Conservation (phyloP, 176 grass and related monocot species). For the Carex cristatella region DNA sequence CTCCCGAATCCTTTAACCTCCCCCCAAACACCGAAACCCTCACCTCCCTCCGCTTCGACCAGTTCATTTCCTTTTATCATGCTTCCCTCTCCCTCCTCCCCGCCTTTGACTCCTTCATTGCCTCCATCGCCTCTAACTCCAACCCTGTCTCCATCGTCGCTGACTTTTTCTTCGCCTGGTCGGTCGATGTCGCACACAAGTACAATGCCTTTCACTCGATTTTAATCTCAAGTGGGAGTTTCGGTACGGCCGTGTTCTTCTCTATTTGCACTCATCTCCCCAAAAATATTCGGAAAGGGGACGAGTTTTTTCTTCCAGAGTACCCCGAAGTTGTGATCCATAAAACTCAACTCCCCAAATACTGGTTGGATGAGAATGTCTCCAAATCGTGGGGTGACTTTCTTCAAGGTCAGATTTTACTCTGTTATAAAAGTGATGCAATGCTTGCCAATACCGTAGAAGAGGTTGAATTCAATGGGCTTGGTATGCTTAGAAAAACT, state of each 20-base stretch:
- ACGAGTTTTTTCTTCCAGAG: constrained; percentile 14
- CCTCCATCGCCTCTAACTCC: background rate
- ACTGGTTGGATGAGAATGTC: background rate
- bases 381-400: constrained; percentile 16
- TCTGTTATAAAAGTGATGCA: constrained; percentile 12
- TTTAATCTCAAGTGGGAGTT: constrained; percentile 15
- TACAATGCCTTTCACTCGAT: constrained; percentile 22
- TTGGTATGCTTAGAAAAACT: constrained; percentile 29
- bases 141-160: constrained; percentile 30
- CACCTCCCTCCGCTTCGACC: constrained; percentile 19
- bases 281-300: background rate
- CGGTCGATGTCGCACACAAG: constrained; percentile 7
- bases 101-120: constrained; percentile 33
- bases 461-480: constrained; percentile 25
- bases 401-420: constrained; percentile 7
- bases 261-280: constrained; percentile 28
- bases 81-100: constrained; percentile 32
- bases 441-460: constrained; percentile 33
- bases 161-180: constrained; percentile 42
- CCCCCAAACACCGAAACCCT: constrained; percentile 28
- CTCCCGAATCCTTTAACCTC: constrained; percentile 32
- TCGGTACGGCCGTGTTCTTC: constrained; percentile 10
- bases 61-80: constrained; percentile 19
- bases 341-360: constrained; percentile 26
- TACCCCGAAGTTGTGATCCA: constrained; percentile 24